A percentile compares a stretch with the other conserved stretches of the same genome.
These are phyloP conservation scores for Cyberlindnera xylosilytica DNA, from an alignment of 805 yeast species.

Conservation along the genomic window DNA sequence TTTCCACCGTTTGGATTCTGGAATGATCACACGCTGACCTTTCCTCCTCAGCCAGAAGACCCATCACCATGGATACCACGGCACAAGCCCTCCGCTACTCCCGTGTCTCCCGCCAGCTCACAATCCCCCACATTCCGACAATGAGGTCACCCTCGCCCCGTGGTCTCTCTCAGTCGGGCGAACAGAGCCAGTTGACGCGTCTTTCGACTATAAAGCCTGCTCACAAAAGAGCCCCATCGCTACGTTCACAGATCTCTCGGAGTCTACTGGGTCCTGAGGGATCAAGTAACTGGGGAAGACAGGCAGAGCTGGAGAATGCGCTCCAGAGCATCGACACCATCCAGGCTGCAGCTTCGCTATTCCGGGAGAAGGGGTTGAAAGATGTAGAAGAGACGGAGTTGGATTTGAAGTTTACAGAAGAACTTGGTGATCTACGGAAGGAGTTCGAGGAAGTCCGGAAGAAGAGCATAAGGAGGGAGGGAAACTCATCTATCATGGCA, in stretches of 20 bases:
- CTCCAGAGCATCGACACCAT: not conserved
- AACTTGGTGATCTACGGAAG: not conserved
- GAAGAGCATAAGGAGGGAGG: not conserved
- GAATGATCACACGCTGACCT: no score
- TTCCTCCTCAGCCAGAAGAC: no score
- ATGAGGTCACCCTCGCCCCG: no score
- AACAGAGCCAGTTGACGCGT: no score
- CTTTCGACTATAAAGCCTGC: no score
- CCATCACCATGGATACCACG: no score
- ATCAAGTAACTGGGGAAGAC: not conserved
- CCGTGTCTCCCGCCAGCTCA: no score
- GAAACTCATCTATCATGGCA: no score
- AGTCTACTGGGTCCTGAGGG: not conserved
- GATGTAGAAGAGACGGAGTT: not conserved
- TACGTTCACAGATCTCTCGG: not conserved
- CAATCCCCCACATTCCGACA: no score
- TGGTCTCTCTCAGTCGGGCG: no score
- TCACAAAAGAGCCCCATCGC: not conserved
- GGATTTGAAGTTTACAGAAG: not conserved
- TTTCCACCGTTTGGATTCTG: no score
- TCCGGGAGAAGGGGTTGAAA: not conserved
- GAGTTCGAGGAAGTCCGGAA: not conserved
- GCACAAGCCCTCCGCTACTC: no score
- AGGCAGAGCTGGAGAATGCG: not conserved
- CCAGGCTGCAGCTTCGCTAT: constrained; percentile 1